phyloP scores from a whole-genome alignment of 2,329 filamentous ascomycete species.

The Botrytis medusae region DNA sequence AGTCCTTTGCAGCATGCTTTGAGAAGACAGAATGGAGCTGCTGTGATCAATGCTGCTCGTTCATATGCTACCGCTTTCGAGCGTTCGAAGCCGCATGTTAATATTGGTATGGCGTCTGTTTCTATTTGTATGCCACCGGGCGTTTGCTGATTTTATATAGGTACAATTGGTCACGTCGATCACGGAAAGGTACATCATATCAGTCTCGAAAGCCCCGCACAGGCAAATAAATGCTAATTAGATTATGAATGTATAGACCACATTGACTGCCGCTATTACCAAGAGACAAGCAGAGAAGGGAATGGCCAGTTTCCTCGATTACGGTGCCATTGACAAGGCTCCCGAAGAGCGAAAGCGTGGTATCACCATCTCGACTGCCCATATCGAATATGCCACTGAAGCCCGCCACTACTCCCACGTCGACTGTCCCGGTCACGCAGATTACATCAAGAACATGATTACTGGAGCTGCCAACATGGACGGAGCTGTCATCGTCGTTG shows the following conservation, averaged over 20 bases:
- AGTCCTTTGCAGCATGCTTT: slow-evolving; percentile 76
- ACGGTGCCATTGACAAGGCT: slow-evolving; percentile 97
- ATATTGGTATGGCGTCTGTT: slow-evolving; percentile 69
- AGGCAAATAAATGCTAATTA: slow-evolving; percentile 17
- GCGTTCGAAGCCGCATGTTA: slow-evolving; percentile 95
- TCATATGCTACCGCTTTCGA: slow-evolving; percentile 69
- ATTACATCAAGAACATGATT: slow-evolving; percentile 99
- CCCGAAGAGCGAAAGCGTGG: slow-evolving; percentile 99
- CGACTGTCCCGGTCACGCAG: slow-evolving; percentile 98
- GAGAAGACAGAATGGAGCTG: slow-evolving; percentile 60
- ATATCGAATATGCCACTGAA: slow-evolving; percentile 97
- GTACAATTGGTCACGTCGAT: slow-evolving; percentile 98
- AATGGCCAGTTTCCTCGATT: slow-evolving; percentile 90
- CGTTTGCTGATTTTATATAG: slow-evolving; percentile 45
- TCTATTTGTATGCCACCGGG: slow-evolving; percentile 4
- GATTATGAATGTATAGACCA: slow-evolving; percentile 63
- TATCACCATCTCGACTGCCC: slow-evolving; percentile 98
- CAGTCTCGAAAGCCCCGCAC: neutral
- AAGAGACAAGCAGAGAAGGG: slow-evolving; percentile 97
- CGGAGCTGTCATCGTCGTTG: slow-evolving; percentile 97
- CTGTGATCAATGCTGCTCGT: slow-evolving; percentile 64
- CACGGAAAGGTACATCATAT: slow-evolving; percentile 82
- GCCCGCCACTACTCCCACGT: slow-evolving; percentile 97
- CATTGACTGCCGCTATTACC: slow-evolving; percentile 96
- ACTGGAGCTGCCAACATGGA: slow-evolving; percentile 99